phyloP scores from a whole-genome alignment of 257 asterid species.

The Nicotiana tabacum region DNA sequence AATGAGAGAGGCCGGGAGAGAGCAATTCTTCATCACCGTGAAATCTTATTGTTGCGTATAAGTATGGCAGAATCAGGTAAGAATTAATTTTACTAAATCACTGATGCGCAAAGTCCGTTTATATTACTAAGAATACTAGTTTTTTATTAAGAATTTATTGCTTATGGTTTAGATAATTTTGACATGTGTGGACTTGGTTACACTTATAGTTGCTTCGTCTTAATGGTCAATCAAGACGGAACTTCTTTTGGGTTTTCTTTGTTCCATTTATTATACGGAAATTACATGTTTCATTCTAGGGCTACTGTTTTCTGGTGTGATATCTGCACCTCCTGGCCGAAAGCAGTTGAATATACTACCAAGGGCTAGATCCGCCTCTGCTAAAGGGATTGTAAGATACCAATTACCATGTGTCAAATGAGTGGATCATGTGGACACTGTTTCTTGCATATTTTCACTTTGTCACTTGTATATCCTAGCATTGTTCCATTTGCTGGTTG shows the following conservation, averaged over 20 bases:
- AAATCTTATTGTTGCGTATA: neutral
- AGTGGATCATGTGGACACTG: neutral
- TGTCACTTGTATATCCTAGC: neutral
- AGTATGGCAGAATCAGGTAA: slow-evolving; percentile 48
- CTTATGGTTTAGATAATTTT: neutral
- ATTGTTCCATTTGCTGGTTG: neutral
- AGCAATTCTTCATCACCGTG: slow-evolving; percentile 6
- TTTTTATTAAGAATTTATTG: neutral
- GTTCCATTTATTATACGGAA: neutral
- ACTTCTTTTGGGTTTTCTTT: neutral
- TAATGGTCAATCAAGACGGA: neutral
- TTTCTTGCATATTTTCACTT: neutral
- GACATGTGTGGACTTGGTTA: neutral
- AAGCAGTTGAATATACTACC: neutral
- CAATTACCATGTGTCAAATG: neutral
- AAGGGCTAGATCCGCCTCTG: neutral
- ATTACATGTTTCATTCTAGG: neutral
- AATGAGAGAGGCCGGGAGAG: neutral
- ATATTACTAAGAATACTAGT: neutral
- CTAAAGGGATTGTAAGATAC: neutral
- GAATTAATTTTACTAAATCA: neutral
- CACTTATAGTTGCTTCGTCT: neutral
- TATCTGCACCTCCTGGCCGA: neutral
- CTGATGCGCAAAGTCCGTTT: neutral
- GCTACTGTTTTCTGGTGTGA: neutral